phyloP scores from a whole-genome alignment of 164 flowering plant genomes.

The Taxillus chinensis region DNA sequence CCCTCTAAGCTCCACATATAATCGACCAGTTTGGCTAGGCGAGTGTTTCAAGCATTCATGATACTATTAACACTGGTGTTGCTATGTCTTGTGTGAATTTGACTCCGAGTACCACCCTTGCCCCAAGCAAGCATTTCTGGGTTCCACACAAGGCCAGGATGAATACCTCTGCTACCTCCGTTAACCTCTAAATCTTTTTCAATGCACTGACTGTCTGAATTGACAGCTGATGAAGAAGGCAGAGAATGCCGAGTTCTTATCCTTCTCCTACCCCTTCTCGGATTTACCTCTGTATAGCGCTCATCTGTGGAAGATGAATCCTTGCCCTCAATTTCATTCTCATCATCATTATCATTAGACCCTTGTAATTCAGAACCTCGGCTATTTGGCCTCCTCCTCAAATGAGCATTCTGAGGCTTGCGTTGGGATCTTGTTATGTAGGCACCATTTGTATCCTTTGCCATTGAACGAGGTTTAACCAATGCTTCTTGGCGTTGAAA shows the following conservation, averaged over 20 bases:
- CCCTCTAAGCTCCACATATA: conserved; percentile 46
- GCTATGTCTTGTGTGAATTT: conserved; percentile 57
- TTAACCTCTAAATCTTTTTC: conserved; percentile 50
- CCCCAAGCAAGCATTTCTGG: conserved; percentile 84
- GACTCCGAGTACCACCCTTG: conserved; percentile 68
- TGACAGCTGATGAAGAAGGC: conserved; percentile 33
- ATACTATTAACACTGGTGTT: conserved; percentile 29
- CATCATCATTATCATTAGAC: conserved; percentile 66
- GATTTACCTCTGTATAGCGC: conserved; percentile 39
- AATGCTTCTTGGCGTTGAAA: conserved; percentile 74
- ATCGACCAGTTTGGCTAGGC: conserved; percentile 49
- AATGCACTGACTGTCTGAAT: conserved; percentile 30
- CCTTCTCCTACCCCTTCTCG: conserved; percentile 48
- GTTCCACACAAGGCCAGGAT: conserved; percentile 41
- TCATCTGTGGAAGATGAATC: conserved; percentile 81
- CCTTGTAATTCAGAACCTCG: conserved; percentile 36
- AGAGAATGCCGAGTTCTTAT: conserved; percentile 27
- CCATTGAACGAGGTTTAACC: conserved; percentile 38
- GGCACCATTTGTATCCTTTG: conserved; percentile 35
- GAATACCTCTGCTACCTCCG: conserved; percentile 39
- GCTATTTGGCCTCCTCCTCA: conserved; percentile 39
- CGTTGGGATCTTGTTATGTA: conserved; percentile 41
- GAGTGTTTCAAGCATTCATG: conserved; percentile 33
- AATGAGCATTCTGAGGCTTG: conserved; percentile 20
- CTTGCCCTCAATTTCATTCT: conserved; percentile 47